A percentile compares a stretch with the other conserved stretches of the same genome.
Conservation (phyloP, 176 grass and related monocot species). For the Lolium rigidum region DNA sequence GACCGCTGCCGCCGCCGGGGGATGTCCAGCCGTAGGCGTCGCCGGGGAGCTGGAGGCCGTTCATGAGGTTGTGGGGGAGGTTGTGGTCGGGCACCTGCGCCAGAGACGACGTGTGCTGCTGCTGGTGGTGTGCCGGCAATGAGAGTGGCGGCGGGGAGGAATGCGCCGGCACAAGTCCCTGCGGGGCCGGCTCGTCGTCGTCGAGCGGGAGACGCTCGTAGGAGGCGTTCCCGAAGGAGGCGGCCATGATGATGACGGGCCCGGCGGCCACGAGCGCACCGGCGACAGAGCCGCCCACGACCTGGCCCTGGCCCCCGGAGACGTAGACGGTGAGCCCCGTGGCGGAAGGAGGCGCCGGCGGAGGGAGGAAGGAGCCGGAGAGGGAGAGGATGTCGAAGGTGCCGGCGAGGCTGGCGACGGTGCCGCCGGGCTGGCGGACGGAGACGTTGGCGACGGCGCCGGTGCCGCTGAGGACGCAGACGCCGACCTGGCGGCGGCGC, state of each 20-base stretch:
- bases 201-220: constrained; percentile 90
- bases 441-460: constrained; percentile 77
- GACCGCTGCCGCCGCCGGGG: constrained; percentile 44
- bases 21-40: constrained; percentile 61
- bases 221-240: constrained; percentile 92
- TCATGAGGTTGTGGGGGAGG: constrained; percentile 66
- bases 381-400: constrained; percentile 95
- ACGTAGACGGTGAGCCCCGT: constrained; percentile 88
- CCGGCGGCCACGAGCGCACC: constrained; percentile 72
- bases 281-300: constrained; percentile 69
- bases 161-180: constrained; percentile 42
- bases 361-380: constrained; percentile 81
- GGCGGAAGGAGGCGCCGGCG: constrained; percentile 71
- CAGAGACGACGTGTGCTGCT: constrained; percentile 18
- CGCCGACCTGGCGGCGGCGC: constrained; percentile 74
- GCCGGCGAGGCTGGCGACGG: constrained; percentile 64
- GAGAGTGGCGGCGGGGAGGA: constrained; percentile 59
- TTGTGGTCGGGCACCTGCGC: constrained; percentile 32
- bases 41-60: constrained; percentile 65
- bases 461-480: constrained; percentile 83
- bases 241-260: constrained; percentile 88
- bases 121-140: constrained; percentile 37
- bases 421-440: constrained; percentile 63
- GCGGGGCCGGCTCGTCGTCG: constrained; percentile 59
- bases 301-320: constrained; percentile 82